Base-by-base conservation (phyloP, 2,329 filamentous ascomycete species). In the Talaromyces marneffei region DNA sequence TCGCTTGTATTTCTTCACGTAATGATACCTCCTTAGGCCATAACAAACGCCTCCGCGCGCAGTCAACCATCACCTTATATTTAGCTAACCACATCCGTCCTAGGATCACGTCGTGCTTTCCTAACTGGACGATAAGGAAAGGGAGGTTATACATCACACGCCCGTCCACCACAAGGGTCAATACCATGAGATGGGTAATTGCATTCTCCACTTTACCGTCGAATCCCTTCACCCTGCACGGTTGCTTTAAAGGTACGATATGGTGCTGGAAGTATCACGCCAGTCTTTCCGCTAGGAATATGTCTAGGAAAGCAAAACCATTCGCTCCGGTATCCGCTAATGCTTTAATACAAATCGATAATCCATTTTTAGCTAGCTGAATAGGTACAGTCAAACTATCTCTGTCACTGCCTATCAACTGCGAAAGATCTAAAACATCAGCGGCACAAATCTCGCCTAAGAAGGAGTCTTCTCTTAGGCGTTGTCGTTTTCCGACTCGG, bases 311-410 rank as follows among this genome's bases (percentile, higher is more conserved):
- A n/a, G n/a, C n/a, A n/a, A n/a, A n/a, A n/a, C n/a, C n/a, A n/a
- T n/a, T n/a, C n/a, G n/a, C n/a, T n/a, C 4, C 27, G 18, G 23
- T 52, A 54, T 6, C 58, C 4, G 18, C 39, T 25, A 63, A 40
- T 31, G 52, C 31, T 52, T 12, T 27, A 16, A 44, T 23, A 12
- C 14, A 25, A 44, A 61, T 16, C 40, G 33, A 25, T 2, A 40
- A 31, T 44, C 18, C 2, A 58, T 61, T 57, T 6, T 33, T 40
- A 16, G 31, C 58, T 63, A 63, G 14, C 27, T 53, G 42, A n/a
- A 40, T 61, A 44, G 53, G 42, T 61, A 63, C 20, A 48, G 48
- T 48, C 37, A 63, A 50, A 23, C 23, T 46, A 16, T 63, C 57
- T n/a, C n/a, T n/a, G n/a, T n/a, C n/a, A n/a, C n/a, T n/a, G n/a